A percentile compares a stretch with the other conserved stretches of the same genome.
phyloP scores from a whole-genome alignment of 345 rosid genomes.

The Jatropha curcas region DNA sequence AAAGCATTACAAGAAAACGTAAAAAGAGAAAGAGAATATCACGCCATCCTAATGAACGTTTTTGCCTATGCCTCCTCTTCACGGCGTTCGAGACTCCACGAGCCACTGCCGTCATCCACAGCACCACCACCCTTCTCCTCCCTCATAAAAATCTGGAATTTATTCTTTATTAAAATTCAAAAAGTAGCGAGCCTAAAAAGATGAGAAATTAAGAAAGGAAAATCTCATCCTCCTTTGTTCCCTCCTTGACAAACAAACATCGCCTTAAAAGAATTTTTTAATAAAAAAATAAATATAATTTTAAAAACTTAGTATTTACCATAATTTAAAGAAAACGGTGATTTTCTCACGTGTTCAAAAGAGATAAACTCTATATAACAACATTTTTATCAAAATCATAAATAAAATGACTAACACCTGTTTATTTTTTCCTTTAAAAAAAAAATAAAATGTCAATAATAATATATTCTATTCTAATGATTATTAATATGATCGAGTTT shows the following conservation, averaged over 20 bases:
- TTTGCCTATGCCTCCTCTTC: conserved; percentile 14
- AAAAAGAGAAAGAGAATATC: conserved; percentile 36
- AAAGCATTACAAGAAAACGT: neutral
- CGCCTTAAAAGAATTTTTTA: neutral
- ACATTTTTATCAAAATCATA: no score
- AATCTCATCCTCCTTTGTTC: conserved; percentile 32
- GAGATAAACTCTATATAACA: no score
- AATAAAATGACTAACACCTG: no score
- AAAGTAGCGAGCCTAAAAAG: conserved; percentile 32
- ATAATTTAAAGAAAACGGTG: no score
- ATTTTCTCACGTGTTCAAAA: no score
- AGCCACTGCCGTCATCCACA: conserved; percentile 48
- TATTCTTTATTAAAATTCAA: neutral
- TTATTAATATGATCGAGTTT: neutral
- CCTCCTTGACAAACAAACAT: conserved; percentile 35
- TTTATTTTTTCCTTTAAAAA: no score
- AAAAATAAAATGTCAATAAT: no score
- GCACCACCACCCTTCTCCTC: neutral
- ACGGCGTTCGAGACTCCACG: conserved; percentile 71
- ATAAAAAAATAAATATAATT: neutral
- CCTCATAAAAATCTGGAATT: neutral
- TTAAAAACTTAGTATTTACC: no score
- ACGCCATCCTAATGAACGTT: conserved; percentile 46
- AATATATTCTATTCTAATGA: no score
- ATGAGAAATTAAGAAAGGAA: conserved; percentile 14